Base-by-base conservation (phyloP, 2,329 filamentous ascomycete genomes). In the Xylaria sp. region DNA sequence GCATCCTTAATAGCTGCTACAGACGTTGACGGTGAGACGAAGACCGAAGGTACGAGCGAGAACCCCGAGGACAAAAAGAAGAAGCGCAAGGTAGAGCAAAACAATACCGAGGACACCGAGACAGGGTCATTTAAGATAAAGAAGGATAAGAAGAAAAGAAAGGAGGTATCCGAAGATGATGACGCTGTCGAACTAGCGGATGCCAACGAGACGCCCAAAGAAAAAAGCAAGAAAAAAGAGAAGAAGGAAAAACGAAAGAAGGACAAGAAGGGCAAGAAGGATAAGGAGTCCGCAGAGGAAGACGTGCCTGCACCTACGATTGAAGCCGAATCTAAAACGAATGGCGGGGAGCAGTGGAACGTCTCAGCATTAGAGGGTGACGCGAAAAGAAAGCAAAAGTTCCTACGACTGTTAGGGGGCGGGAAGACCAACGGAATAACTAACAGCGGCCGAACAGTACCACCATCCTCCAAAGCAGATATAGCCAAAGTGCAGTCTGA, bases 381-480 rank as follows among this genome's bases (percentile, higher is more conserved):
- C 21, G 68, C 76, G 17, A 77, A 77, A 51, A 79, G 85, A 12
- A 83, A 86, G 68, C 76, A 77, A 63, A 88, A 88, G 74, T 87
- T 87, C 64, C 73, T 87, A 69, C 78, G 83, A 33, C 80, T 88
- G 1, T 77, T 88, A 3, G 85, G 85, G 19, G 83, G 81, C 64
- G 85, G 83, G 72, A 75, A 76, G 23, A 76, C 77, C 19, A 73
- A 71, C 31, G 71, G 66, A 6, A 57, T 68, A 1, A 62, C 67
- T 11, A 45, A 66, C 2, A 43, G 65, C 35, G 38, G 28, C 35
- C 59, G 68, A 12, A 40, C 37, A 19, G 51, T 53, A 8, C 52
- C 67, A 8, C 21, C 57, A 11, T 57, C 67, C 4, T 70, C 73
- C 11, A 71, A 65, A 40, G 40, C 68, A 17, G 65, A 76, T 49